Percentiles rank a stretch among this genome's conserved stretches.
These are phyloP conservation scores for Filobasidium wieringae DNA, from an alignment of 768 basidiomycete species.

Conservation along the genomic window DNA sequence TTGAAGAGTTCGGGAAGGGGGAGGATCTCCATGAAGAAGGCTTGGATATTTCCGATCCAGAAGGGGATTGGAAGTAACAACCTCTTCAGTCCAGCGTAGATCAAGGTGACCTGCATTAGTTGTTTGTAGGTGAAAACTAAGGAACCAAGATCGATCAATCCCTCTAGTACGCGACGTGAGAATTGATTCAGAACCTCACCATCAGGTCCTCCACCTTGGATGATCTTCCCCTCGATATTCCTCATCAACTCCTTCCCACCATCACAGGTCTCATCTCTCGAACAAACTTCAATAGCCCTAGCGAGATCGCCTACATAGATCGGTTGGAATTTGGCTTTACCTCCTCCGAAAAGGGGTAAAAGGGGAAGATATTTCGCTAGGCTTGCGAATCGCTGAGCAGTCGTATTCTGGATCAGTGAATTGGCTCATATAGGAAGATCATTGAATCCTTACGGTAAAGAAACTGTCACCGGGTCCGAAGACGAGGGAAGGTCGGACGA, in stretches of 20 bases:
- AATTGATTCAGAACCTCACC: conserved; percentile 39
- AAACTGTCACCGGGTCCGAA: conserved; percentile 68
- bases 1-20: conserved; percentile 54
- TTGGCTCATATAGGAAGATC: not conserved
- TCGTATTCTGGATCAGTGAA: not conserved
- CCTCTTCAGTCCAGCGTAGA: conserved; percentile 46
- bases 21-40: conserved; percentile 51
- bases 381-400: conserved; percentile 55
- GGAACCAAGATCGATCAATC: not conserved
- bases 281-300: conserved; percentile 50
- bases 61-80: conserved; percentile 58
- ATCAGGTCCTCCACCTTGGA: conserved; percentile 48
- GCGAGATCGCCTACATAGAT: conserved; percentile 62
- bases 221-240: conserved; percentile 42
- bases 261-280: conserved; percentile 41
- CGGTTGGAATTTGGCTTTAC: conserved; percentile 56
- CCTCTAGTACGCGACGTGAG: not conserved
- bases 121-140: conserved; percentile 57
- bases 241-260: conserved; percentile 30
- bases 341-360: conserved; percentile 67
- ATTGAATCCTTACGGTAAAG: conserved; percentile 49
- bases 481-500: conserved; percentile 60
- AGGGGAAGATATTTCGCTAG: conserved; percentile 55
- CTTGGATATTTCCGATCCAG: conserved; percentile 54
- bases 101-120: conserved; percentile 54